Evolutionary conservation across 2,329 filamentous ascomycete species (phyloP), one percentile per base, ranked within the genome.

Genomic region (Xylaria sp.): DNA sequence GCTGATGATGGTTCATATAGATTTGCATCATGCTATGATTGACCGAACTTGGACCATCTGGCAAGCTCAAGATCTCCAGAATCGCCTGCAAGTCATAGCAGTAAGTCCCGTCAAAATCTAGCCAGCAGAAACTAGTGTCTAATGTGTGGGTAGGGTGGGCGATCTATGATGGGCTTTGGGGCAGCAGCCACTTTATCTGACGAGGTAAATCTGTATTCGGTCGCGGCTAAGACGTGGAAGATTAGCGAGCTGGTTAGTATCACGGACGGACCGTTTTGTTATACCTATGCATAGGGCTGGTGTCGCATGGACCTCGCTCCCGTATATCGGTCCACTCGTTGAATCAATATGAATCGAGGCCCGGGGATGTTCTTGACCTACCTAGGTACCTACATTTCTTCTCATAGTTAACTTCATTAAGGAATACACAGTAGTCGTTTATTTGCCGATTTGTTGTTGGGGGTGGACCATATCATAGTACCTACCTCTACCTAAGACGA

Each of bases 221-320:
- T 66, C 21, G 64, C 64, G 6, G 48, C 44, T 1, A 60, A 62
- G 48, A 17, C 31, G 15, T 66, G 48, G 35, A 67, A 63, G 11
- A 69, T 73, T 37, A 62, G 66, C 21, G 70, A 74, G 31, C 44
- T 73, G 8, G 67, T 73, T 58, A 73, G 71, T 48, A 65, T 68
- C 17, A 51, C 62, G 1, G 67, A 71, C 19, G 71, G 71, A 1
- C 72, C 70, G 1, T 72, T 73, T 41, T 75, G 70, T 40, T 74
- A 72, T 37, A 65, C 64, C 1, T 75, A 72, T 58, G 43, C 63
- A n/a, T 68, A 46, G 31, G 11, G 9, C 21, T 29, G 8, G 35
- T 7, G 17, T 17, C 41, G 10, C n/a, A 33, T 35, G 10, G 27
- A n/a, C 15, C 9, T 47, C 11, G 17, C 19, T 43, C 11, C 19